phyloP scores from a whole-genome alignment of 2,329 filamentous ascomycete genomes.

The Hypoxylon sp. region DNA sequence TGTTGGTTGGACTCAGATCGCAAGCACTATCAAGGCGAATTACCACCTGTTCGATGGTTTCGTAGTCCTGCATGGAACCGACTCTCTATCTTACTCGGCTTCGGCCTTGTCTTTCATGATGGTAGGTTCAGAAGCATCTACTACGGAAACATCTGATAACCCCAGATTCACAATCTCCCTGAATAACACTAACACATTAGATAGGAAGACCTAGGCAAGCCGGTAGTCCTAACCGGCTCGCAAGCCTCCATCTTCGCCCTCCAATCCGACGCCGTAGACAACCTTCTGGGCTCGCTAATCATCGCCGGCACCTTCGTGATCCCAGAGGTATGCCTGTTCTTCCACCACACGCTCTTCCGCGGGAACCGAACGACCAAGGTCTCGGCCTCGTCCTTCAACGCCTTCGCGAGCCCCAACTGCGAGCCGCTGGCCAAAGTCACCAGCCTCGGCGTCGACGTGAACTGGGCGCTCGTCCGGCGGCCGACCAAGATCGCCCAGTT shows the following conservation, averaged over 20 bases:
- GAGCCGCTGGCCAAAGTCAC: constrained; percentile 83
- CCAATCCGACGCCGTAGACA: constrained; percentile 91
- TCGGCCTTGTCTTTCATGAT: constrained; percentile 95
- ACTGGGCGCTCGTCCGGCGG: constrained; percentile 79
- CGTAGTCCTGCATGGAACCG: constrained; percentile 89
- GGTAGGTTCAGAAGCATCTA: constrained; percentile 55
- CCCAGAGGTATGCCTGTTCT: constrained; percentile 92
- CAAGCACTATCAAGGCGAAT: constrained; percentile 79
- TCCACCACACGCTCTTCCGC: constrained; percentile 88
- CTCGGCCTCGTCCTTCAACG: constrained; percentile 84
- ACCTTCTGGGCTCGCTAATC: constrained; percentile 86
- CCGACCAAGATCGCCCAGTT: constrained; percentile 79
- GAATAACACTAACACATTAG: constrained; percentile 4
- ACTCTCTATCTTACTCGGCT: constrained; percentile 87
- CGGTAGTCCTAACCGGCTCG: constrained; percentile 84
- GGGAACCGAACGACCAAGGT: constrained; percentile 91
- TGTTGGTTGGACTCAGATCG: constrained; percentile 85
- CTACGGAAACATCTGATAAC: no score
- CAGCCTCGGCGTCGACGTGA: constrained; percentile 80
- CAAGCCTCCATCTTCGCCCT: constrained; percentile 89
- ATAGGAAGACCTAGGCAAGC: constrained; percentile 78
- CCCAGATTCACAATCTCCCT: background rate
- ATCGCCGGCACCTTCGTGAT: constrained; percentile 93
- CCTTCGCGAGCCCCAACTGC: constrained; percentile 88
- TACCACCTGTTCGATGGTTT: constrained; percentile 91